Evolutionary conservation across 805 yeast species (phyloP).

Genomic region (Helenozyma baotianmanensis): DNA sequence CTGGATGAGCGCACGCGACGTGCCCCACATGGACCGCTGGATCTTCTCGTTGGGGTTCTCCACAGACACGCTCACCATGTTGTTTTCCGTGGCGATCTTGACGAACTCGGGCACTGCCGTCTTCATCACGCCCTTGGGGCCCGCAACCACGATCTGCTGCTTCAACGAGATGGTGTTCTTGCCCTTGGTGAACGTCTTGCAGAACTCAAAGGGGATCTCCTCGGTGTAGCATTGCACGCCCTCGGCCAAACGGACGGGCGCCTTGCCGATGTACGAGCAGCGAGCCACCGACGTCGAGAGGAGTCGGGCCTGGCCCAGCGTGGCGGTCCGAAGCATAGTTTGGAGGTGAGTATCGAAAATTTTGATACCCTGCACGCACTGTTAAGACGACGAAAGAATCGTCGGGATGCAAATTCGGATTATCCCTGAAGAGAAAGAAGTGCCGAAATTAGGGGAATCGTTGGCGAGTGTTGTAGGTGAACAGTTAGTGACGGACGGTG

Average conservation of each 20-base stretch:
- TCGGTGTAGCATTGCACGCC: slow-evolving; percentile 51
- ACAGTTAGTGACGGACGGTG: too few relatives aligned
- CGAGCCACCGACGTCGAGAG: slow-evolving; percentile 10
- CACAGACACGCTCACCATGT: slow-evolving; percentile 52
- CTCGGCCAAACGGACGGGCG: slow-evolving; percentile 65
- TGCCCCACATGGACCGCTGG: slow-evolving; percentile 95
- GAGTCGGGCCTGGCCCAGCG: slow-evolving; percentile 10
- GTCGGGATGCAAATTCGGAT: too few relatives aligned
- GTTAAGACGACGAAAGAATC: too few relatives aligned
- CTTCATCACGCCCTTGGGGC: slow-evolving; percentile 71
- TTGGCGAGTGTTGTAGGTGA: too few relatives aligned
- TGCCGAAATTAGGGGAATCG: too few relatives aligned
- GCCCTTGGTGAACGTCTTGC: slow-evolving; percentile 64
- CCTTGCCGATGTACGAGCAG: slow-evolving; percentile 71
- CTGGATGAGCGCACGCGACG: slow-evolving; percentile 71
- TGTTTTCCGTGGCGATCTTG: slow-evolving; percentile 32
- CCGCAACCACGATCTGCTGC: slow-evolving; percentile 55
- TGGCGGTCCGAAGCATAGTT: slow-evolving; percentile 11
- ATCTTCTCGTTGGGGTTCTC: slow-evolving; percentile 49
- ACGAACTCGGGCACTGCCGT: slow-evolving; percentile 73
- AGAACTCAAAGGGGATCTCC: slow-evolving; percentile 47
- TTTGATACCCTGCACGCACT: slow-evolving; percentile 1
- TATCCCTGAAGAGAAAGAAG: too few relatives aligned
- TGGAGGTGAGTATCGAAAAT: slow-evolving; percentile 4
- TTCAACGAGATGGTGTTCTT: slow-evolving; percentile 53